Conservation (phyloP, 148 eudicot genomes). For the Amaranthus hypochondriacus region DNA sequence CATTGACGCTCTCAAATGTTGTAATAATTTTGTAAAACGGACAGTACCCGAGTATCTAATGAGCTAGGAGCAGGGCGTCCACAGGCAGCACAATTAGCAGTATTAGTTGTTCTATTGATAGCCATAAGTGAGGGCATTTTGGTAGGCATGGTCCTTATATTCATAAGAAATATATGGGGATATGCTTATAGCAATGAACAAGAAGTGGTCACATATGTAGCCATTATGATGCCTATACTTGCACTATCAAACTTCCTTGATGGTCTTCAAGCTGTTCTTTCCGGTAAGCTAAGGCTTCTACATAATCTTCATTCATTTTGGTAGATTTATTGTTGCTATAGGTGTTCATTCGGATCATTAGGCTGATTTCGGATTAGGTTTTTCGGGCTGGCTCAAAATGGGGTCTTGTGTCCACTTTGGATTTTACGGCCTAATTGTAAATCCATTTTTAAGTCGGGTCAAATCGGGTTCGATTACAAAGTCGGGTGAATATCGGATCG, state of each 20-base stretch:
- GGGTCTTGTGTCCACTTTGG: no score
- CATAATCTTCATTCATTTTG: neutral
- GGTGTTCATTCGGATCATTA: no score
- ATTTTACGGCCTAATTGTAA: no score
- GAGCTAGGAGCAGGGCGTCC: constrained; percentile 71
- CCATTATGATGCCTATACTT: constrained; percentile 62
- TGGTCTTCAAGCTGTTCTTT: constrained; percentile 64
- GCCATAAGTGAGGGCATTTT: constrained; percentile 46
- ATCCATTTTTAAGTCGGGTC: no score
- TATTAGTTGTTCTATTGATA: constrained; percentile 43
- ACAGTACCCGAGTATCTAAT: constrained; percentile 68
- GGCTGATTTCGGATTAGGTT: no score
- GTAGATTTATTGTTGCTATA: no score
- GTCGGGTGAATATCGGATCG: no score
- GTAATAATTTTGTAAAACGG: neutral
- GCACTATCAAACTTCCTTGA: constrained; percentile 60
- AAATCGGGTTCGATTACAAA: no score
- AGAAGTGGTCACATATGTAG: constrained; percentile 60
- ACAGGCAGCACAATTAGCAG: constrained; percentile 48
- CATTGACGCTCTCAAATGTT: no score
- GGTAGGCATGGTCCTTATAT: constrained; percentile 37
- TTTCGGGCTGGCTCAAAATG: no score
- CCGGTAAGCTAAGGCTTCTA: constrained; percentile 52
- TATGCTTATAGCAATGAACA: constrained; percentile 58
- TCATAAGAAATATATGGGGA: constrained; percentile 67